Evolutionary conservation across 495 filamentous ascomycete genomes (phyloP).

Genomic region (Chaetomidium leptoderma): DNA sequence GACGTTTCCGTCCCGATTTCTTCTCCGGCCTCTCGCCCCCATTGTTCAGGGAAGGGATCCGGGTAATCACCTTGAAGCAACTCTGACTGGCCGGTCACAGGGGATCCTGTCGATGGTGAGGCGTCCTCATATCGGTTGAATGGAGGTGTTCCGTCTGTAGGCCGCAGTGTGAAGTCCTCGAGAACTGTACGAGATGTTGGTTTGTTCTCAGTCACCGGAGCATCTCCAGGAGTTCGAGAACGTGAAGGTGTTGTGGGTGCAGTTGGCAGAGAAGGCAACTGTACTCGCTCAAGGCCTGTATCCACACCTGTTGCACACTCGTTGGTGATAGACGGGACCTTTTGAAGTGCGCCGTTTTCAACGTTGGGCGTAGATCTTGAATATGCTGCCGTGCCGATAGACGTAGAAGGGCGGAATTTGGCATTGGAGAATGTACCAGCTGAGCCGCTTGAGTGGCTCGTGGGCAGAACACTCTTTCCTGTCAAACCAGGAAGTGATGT

Average conservation of each 20-base stretch:
- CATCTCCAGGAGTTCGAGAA: background rate
- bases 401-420: background rate
- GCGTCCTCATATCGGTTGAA: background rate
- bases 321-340: background rate
- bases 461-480: background rate
- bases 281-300: background rate
- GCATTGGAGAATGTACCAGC: background rate
- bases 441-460: background rate
- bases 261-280: background rate
- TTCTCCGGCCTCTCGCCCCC: background rate
- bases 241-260: slow-evolving; percentile 9
- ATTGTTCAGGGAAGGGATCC: background rate
- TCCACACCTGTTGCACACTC: background rate
- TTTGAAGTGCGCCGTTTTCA: background rate
- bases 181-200: background rate
- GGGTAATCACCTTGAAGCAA: background rate
- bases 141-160: background rate
- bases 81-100: background rate
- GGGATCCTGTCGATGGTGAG: background rate
- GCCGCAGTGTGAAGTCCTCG: background rate
- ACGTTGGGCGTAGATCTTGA: background rate
- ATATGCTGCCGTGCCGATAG: background rate
- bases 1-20: background rate
- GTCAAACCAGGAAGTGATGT: background rate
- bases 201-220: background rate